Evolutionary conservation across 768 basidiomycete species (phyloP).

Genomic region (Hydnomerulius pinastri): DNA sequence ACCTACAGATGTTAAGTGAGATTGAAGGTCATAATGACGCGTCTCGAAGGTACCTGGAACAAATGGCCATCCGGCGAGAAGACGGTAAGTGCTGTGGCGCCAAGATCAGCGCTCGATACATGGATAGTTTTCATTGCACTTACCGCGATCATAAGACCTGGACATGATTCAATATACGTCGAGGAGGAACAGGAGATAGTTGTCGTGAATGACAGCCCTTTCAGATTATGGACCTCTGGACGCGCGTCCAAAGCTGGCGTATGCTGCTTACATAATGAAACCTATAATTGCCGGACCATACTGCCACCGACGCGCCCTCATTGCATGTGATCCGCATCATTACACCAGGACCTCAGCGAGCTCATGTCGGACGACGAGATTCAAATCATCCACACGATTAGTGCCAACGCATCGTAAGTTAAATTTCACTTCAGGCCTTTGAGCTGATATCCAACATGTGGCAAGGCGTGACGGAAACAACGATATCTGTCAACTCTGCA

Average conservation of each 20-base stretch:
- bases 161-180: constrained; percentile 54
- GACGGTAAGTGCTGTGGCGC: constrained; percentile 80
- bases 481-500: constrained; percentile 56
- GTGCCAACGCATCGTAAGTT: constrained; percentile 13
- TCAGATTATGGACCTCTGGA: too few species aligned
- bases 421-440: background rate
- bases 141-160: constrained; percentile 97
- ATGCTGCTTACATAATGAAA: constrained; percentile 28
- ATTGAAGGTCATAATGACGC: constrained; percentile 24
- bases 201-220: constrained; percentile 6
- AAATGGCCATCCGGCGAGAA: constrained; percentile 99
- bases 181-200: constrained; percentile 7
- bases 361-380: constrained; percentile 29
- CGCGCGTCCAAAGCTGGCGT: constrained; percentile 50
- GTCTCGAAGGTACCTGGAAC: constrained; percentile 72
- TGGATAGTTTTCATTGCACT: constrained; percentile 6
- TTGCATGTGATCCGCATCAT: too few species aligned
- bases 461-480: constrained; percentile 14
- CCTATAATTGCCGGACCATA: background rate
- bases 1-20: constrained; percentile 57
- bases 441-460: background rate
- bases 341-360: too few species aligned
- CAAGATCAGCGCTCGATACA: constrained; percentile 5
- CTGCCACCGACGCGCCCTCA: constrained; percentile 9
- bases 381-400: constrained; percentile 19